These are phyloP conservation scores for Amanita rimosa DNA, from an alignment of 768 basidiomycete species.

Conservation along the genomic window DNA sequence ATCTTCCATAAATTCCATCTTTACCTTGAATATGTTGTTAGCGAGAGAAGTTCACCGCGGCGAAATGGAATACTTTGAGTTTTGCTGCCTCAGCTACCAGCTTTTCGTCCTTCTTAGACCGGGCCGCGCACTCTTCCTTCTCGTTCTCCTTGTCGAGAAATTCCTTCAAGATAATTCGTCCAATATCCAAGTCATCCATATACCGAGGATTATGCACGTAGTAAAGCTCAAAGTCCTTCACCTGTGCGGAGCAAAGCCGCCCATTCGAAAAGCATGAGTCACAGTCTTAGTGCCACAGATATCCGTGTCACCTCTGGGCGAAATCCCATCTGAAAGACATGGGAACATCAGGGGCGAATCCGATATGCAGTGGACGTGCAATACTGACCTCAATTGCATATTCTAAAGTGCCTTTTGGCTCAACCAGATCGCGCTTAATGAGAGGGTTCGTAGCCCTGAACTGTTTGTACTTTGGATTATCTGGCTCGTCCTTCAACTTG, in stretches of 20 bases:
- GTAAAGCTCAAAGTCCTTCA: slow-evolving; percentile 60
- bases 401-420: slow-evolving; percentile 67
- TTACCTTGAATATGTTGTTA: slow-evolving; percentile 37
- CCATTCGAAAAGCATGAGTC: background rate
- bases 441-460: slow-evolving; percentile 69
- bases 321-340: slow-evolving; percentile 55
- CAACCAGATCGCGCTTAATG: slow-evolving; percentile 57
- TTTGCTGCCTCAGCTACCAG: slow-evolving; percentile 40
- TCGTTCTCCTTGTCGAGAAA: slow-evolving; percentile 39
- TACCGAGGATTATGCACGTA: slow-evolving; percentile 49
- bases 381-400: slow-evolving; percentile 61
- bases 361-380: background rate
- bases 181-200: slow-evolving; percentile 47
- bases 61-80: slow-evolving; percentile 31
- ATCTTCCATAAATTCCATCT: slow-evolving; percentile 71
- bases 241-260: slow-evolving; percentile 25
- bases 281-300: background rate
- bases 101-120: slow-evolving; percentile 46
- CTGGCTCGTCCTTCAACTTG: slow-evolving; percentile 63
- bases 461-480: slow-evolving; percentile 57
- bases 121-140: slow-evolving; percentile 36
- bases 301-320: slow-evolving; percentile 34
- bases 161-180: slow-evolving; percentile 56
- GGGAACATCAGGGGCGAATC: slow-evolving; percentile 7
- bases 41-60: background rate